A percentile compares a stretch with the other conserved stretches of the same genome.
Evolutionary conservation across 495 filamentous ascomycete species (phyloP).

Genomic region (Aspergillus nidulans): DNA sequence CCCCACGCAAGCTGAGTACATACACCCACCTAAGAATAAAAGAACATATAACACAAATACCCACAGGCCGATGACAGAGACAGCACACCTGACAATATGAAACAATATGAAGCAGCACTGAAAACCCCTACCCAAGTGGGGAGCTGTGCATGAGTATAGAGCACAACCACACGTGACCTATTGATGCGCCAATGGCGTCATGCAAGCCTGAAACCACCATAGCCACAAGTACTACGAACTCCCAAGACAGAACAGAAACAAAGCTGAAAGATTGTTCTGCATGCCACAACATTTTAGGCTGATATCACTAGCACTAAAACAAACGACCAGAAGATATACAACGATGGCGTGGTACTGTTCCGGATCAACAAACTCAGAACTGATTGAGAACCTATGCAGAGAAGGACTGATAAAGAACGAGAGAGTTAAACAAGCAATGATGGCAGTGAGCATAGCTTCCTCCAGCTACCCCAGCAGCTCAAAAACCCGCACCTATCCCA

Average conservation of each 20-base stretch:
- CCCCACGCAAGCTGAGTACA: too few species aligned
- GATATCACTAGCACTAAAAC: neutral
- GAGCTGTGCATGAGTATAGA: too few species aligned
- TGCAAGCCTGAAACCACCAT: neutral
- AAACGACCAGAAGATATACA: slow-evolving; percentile 18
- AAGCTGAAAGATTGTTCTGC: too few species aligned
- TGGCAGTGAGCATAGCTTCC: slow-evolving; percentile 48
- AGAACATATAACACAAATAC: too few species aligned
- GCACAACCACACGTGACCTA: neutral
- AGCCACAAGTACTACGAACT: neutral
- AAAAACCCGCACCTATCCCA: too few species aligned
- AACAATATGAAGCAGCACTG: neutral
- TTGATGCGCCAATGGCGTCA: slow-evolving; percentile 1
- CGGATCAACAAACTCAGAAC: slow-evolving; percentile 67
- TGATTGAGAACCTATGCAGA: slow-evolving; percentile 73
- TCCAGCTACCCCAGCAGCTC: neutral
- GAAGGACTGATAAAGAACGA: slow-evolving; percentile 67
- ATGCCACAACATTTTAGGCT: neutral
- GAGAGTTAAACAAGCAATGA: slow-evolving; percentile 72
- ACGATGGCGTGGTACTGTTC: slow-evolving; percentile 90
- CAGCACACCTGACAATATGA: too few species aligned
- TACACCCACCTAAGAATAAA: too few species aligned
- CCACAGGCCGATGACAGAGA: too few species aligned
- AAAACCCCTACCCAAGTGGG: too few species aligned
- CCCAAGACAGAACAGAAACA: neutral